Evolutionary conservation across 2,329 filamentous ascomycete genomes (phyloP).

Genomic region (Botryotinia convoluta): DNA sequence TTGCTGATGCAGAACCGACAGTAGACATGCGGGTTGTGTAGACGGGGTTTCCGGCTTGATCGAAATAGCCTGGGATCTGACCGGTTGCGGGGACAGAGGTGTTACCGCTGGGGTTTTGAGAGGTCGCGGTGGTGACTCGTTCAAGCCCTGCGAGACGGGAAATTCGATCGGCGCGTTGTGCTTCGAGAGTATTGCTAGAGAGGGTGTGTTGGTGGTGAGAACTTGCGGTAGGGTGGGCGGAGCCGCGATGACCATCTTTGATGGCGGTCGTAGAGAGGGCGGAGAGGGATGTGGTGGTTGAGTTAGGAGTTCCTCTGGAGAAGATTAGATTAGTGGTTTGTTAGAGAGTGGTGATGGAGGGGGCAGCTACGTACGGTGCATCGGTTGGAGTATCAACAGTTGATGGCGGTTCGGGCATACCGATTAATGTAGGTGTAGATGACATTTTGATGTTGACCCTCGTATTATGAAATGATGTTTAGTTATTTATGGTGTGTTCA

Average conservation of each 20-base stretch:
- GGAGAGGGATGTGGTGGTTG: conserved; percentile 86
- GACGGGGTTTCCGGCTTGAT: conserved; percentile 66
- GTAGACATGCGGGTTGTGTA: conserved; percentile 77
- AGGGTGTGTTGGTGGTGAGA: conserved; percentile 56
- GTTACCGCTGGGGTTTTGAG: conserved; percentile 39
- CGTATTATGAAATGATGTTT: neutral
- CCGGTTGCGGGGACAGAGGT: conserved; percentile 27
- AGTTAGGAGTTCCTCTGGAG: conserved; percentile 83
- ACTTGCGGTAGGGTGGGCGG: conserved; percentile 60
- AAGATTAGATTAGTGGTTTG: conserved; percentile 25
- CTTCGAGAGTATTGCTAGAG: conserved; percentile 75
- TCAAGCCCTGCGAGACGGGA: conserved; percentile 91
- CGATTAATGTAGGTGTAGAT: conserved; percentile 62
- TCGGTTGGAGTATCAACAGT: conserved; percentile 85
- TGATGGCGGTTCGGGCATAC: conserved; percentile 77
- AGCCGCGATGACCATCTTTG: conserved; percentile 91
- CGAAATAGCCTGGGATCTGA: conserved; percentile 71
- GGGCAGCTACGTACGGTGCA: conserved; percentile 65
- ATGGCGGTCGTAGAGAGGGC: conserved; percentile 91
- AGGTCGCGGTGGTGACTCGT: conserved; percentile 73
- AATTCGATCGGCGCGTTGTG: conserved; percentile 91
- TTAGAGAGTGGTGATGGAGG: conserved; percentile 24
- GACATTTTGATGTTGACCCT: conserved; percentile 21
- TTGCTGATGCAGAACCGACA: conserved; percentile 86
- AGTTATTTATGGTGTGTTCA: neutral